phyloP scores from a whole-genome alignment of 768 basidiomycete genomes.

The Trametopsis cervina region DNA sequence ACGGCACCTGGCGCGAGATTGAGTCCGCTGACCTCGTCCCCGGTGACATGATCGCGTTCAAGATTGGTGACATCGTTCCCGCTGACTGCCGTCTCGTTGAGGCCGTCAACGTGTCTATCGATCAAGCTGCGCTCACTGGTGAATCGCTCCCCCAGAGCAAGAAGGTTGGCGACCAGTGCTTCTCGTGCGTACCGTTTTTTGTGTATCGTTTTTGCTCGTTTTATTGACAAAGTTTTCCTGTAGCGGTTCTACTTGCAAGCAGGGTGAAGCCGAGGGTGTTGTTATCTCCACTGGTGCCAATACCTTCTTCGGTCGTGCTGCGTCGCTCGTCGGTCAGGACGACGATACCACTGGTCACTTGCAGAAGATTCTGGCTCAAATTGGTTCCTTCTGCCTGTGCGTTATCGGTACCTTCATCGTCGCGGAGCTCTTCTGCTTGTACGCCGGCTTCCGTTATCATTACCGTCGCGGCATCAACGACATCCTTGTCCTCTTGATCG shows the following conservation, averaged over 20 bases:
- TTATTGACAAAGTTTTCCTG: slow-evolving; percentile 2
- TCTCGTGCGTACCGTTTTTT: slow-evolving; percentile 66
- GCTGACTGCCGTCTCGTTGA: slow-evolving; percentile 97
- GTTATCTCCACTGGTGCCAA: slow-evolving; percentile 98
- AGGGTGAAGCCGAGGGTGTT: slow-evolving; percentile 98
- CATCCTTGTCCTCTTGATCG: slow-evolving; percentile 97
- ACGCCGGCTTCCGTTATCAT: slow-evolving; percentile 82
- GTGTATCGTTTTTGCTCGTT: slow-evolving; percentile 10
- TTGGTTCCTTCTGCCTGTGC: slow-evolving; percentile 95
- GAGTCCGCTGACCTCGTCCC: slow-evolving; percentile 88
- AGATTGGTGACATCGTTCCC: slow-evolving; percentile 98
- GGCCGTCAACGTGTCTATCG: slow-evolving; percentile 95
- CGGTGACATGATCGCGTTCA: slow-evolving; percentile 96
- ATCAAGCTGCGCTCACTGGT: slow-evolving; percentile 96
- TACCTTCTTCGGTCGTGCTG: slow-evolving; percentile 98
- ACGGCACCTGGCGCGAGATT: slow-evolving; percentile 80
- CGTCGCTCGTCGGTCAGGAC: slow-evolving; percentile 94
- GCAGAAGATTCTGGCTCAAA: slow-evolving; percentile 97
- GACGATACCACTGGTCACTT: slow-evolving; percentile 97
- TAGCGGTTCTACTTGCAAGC: slow-evolving; percentile 96
- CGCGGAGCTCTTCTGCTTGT: slow-evolving; percentile 90
- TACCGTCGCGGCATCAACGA: slow-evolving; percentile 96
- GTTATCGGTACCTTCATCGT: slow-evolving; percentile 95
- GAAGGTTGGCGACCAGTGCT: slow-evolving; percentile 93
- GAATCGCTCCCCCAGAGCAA: slow-evolving; percentile 93